Evolutionary conservation across 768 basidiomycete species (phyloP).

Genomic region (Punctularia strigosozonata): DNA sequence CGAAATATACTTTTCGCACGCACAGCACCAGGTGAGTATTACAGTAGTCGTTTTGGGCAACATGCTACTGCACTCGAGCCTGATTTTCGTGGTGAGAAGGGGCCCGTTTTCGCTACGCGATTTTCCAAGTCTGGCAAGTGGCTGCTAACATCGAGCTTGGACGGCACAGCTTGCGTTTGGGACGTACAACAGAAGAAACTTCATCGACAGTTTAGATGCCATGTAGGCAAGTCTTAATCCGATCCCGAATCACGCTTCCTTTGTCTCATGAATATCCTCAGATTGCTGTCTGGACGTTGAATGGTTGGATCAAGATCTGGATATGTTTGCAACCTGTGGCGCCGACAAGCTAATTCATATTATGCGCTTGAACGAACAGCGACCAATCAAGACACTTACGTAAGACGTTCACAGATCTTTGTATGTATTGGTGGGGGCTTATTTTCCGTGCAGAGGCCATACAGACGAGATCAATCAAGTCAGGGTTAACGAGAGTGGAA

Average conservation of each 20-base stretch:
- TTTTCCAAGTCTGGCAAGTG: slow-evolving; percentile 68
- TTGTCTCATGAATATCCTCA: slow-evolving; percentile 12
- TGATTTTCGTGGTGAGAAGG: slow-evolving; percentile 34
- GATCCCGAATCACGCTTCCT: slow-evolving; percentile 1
- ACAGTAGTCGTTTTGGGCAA: not conserved
- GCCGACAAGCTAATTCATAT: slow-evolving; percentile 57
- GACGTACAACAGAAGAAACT: slow-evolving; percentile 52
- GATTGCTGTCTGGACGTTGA: slow-evolving; percentile 76
- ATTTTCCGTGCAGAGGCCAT: slow-evolving; percentile 46
- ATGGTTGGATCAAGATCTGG: slow-evolving; percentile 62
- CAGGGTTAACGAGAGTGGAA: slow-evolving; percentile 52
- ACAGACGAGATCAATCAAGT: slow-evolving; percentile 70
- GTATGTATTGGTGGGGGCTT: not conserved
- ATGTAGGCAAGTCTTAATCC: slow-evolving; percentile 37
- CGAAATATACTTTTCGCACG: slow-evolving; percentile 47
- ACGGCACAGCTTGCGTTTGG: slow-evolving; percentile 72
- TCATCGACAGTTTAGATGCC: slow-evolving; percentile 50
- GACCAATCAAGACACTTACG: slow-evolving; percentile 53
- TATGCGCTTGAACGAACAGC: slow-evolving; percentile 37
- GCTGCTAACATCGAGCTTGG: slow-evolving; percentile 68
- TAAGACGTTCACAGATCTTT: slow-evolving; percentile 25
- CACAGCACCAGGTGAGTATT: slow-evolving; percentile 49
- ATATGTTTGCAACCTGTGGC: slow-evolving; percentile 65
- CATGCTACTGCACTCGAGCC: not conserved
- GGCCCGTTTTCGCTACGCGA: slow-evolving; percentile 66